Percentiles rank a stretch among this genome's conserved stretches.
phyloP scores from a whole-genome alignment of 2,329 filamentous ascomycete species.

The Sarocladium kiliense region DNA sequence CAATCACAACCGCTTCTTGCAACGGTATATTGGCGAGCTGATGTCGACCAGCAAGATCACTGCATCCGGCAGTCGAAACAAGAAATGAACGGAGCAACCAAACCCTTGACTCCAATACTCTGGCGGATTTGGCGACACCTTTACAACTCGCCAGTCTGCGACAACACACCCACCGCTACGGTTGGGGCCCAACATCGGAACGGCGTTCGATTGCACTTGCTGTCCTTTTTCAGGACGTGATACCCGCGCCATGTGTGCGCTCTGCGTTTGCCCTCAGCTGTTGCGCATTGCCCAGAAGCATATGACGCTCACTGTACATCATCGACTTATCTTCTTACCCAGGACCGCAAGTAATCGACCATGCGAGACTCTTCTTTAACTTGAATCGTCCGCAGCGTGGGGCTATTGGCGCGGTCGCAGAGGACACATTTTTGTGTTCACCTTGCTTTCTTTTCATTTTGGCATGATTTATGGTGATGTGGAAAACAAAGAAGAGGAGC shows the following conservation, averaged over 20 bases:
- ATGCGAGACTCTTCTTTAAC: neutral
- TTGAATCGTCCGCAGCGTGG: neutral
- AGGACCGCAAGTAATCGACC: neutral
- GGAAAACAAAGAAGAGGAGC: neutral
- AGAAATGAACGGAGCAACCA: slow-evolving; percentile 40
- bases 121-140: neutral
- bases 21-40: slow-evolving; percentile 95
- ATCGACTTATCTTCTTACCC: neutral
- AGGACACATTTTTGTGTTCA: neutral
- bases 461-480: neutral
- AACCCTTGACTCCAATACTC: too few relatives aligned
- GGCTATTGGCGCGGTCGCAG: neutral
- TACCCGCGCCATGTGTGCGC: neutral
- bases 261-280: too few relatives aligned
- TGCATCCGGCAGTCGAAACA: slow-evolving; percentile 44
- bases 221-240: slow-evolving; percentile 2
- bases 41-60: slow-evolving; percentile 82
- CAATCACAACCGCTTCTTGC: slow-evolving; percentile 92
- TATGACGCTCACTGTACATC: neutral
- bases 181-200: neutral
- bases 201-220: neutral
- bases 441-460: neutral
- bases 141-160: neutral
- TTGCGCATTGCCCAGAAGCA: too few relatives aligned
- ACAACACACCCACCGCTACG: neutral